Evolutionary conservation across 1,139 yeast genomes (phyloP), one percentile per base, ranked within the genome.

Genomic region (Suzukiozyma palmioleophila): DNA sequence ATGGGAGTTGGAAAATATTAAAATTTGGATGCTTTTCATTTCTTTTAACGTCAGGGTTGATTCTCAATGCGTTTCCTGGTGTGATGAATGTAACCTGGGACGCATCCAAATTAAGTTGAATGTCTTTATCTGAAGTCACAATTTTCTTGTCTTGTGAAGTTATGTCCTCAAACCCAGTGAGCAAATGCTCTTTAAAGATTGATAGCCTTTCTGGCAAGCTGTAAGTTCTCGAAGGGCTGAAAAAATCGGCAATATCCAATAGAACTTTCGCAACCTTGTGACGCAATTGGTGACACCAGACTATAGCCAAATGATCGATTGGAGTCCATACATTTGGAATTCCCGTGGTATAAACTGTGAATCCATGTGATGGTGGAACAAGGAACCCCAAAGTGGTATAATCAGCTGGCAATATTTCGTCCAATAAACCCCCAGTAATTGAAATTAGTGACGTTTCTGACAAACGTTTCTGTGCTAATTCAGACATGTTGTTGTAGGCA

Each of bases 271-370:
- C 84, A 2, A 92, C 49, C 7, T 73, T 77, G 32, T 73, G 69
- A 40, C 98, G 73, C 31, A 89, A 64, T 57, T 92, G 97, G 43
- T 82, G 85, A 62, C 99, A 94, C 99, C 99, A 94, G 1, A 90
- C 96, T 39, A 94, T 82, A 0, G 98, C 97, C 49, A 89, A 72
- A 62, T 94, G 99, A 59, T 94, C 98, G 34, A 90, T 80, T 0
- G 97, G 86, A 0, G 96, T 83, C 96, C 97, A 92, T 0, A 92
- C 97, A 7, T 73, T 75, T 0, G 96, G 96, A 8, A 92, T 84
- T 0, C 96, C 89, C 0, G 92, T 81, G 0, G 97, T 77, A 51
- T 81, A 87, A 0, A 84, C 85, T 0, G 95, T 79, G 49, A 92
- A 84, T 0, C 97, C 97, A 53, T 92, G 79, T 0, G 76, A 49